Evolutionary conservation across 2,329 filamentous ascomycete genomes (phyloP), one percentile per base, ranked within the genome.

Genomic region (Penicillium paneum): DNA sequence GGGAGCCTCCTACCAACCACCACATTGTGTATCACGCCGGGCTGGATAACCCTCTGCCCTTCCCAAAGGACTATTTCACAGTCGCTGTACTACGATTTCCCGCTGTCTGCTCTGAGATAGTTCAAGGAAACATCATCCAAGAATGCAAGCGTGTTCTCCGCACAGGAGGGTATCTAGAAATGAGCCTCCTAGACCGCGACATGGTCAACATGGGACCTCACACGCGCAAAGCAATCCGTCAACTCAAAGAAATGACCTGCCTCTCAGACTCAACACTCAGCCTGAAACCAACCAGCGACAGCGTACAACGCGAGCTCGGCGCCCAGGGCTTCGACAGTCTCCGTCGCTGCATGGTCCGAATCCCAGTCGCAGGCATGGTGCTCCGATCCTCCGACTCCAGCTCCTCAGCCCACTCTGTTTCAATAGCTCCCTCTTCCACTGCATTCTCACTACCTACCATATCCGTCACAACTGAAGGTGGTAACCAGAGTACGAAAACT

Each of bases 131-230:
- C 54, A 72, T 76, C 2, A 64, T 79, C n/a, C 72, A 75, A 7
- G 78, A 80, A 64, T 78, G 76, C 59, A 77, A 76, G 57, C 73
- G 78, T 19, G 77, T 79, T 6, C 71, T 80, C 11, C 72, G 75
- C n/a, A 71, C 76, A 0, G 78, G 78, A 8, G 78, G 77, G 1
- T 78, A 79, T 57, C 59, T 80, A 8, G 78, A 80, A 60, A 73
- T 79, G 69, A 78, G 74, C 52, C 64, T 79, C 6, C 64, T 79
- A 10, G 78, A 80, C 54, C 66, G 78, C n/a, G 78, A 80, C 53
- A 76, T 79, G 69, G 71, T 79, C 39, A 79, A 79, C 54, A 78
- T 80, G 76, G 78, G 78, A 2, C 74, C 70, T 11, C 72, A 71
- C 41, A 76, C 77, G 15, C 70, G 77, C 34, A 75, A 72, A 62